phyloP scores from a whole-genome alignment of 331 rosid species.

The Quercus tomentella region DNA sequence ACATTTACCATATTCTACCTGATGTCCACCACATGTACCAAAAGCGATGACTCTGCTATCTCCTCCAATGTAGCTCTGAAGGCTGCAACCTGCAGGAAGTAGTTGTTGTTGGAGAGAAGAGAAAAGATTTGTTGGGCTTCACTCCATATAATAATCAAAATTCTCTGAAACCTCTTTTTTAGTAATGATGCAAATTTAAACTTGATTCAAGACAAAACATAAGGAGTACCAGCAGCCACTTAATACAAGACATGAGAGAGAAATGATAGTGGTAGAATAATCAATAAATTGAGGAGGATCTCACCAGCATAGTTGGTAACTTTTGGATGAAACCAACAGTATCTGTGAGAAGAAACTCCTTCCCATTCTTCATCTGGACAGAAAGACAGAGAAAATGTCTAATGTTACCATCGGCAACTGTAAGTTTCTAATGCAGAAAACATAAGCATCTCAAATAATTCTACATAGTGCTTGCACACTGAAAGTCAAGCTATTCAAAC shows the following conservation, averaged over 20 bases:
- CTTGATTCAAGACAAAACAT: neutral
- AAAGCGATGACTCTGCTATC: slow-evolving; percentile 80
- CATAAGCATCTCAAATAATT: neutral
- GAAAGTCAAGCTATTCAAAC: neutral
- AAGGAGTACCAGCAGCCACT: slow-evolving; percentile 2
- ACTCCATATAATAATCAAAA: slow-evolving; percentile 1
- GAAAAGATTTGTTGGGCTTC: neutral
- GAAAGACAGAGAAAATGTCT: slow-evolving; percentile 19
- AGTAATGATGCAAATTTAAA: slow-evolving; percentile 2
- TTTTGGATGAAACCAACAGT: slow-evolving; percentile 99
- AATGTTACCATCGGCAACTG: slow-evolving; percentile 15
- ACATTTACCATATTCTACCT: slow-evolving; percentile 47
- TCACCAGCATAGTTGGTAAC: slow-evolving; percentile 89
- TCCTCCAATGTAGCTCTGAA: slow-evolving; percentile 98
- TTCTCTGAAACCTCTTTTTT: slow-evolving; percentile 5
- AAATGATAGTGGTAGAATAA: slow-evolving; percentile 13
- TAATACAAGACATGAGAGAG: slow-evolving; percentile 6
- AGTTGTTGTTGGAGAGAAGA: slow-evolving; percentile 2
- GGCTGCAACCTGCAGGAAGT: slow-evolving; percentile 81
- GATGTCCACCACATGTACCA: slow-evolving; percentile 93
- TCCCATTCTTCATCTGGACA: slow-evolving; percentile 81
- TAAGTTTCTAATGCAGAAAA: neutral
- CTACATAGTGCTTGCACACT: neutral
- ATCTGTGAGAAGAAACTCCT: slow-evolving; percentile 89
- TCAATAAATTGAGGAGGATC: slow-evolving; percentile 25